phyloP scores from a whole-genome alignment of 73 alveolate species.

The Paramecium pentaurelia region DNA sequence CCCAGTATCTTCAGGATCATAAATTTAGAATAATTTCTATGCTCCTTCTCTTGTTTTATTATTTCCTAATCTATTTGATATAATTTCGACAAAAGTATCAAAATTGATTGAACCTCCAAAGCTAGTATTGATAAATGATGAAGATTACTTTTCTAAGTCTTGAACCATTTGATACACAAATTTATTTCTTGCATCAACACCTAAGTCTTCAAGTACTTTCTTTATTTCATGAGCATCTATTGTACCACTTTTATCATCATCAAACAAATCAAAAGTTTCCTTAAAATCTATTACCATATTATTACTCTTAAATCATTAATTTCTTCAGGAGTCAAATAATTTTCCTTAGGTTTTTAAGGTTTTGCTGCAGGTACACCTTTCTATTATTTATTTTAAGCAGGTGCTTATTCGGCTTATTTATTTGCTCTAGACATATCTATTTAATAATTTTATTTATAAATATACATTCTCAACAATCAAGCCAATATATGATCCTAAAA shows the following conservation, averaged over 20 bases:
- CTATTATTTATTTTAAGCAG: not conserved
- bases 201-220: conserved; percentile 77
- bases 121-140: not conserved
- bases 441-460: conserved; percentile 1
- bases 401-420: not conserved
- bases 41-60: conserved; percentile 71
- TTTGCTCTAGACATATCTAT: not conserved
- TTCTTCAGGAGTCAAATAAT: not conserved
- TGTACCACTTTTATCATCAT: conserved; percentile 72
- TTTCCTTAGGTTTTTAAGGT: not conserved
- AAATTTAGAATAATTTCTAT: conserved; percentile 61
- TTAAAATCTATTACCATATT: not conserved
- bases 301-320: conserved; percentile 18
- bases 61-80: conserved; percentile 68
- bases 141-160: conserved; percentile 56
- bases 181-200: conserved; percentile 73
- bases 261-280: conserved; percentile 82
- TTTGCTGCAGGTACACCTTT: not conserved
- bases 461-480: not conserved
- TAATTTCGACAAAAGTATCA: conserved; percentile 71
- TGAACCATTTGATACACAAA: conserved; percentile 67
- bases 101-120: conserved; percentile 69
- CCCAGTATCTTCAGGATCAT: conserved; percentile 58
- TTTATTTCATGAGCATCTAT: conserved; percentile 75
- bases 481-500: not conserved